These are phyloP conservation scores for Emericellopsis terricola DNA, from an alignment of 495 filamentous ascomycete species.

Conservation along the genomic window DNA sequence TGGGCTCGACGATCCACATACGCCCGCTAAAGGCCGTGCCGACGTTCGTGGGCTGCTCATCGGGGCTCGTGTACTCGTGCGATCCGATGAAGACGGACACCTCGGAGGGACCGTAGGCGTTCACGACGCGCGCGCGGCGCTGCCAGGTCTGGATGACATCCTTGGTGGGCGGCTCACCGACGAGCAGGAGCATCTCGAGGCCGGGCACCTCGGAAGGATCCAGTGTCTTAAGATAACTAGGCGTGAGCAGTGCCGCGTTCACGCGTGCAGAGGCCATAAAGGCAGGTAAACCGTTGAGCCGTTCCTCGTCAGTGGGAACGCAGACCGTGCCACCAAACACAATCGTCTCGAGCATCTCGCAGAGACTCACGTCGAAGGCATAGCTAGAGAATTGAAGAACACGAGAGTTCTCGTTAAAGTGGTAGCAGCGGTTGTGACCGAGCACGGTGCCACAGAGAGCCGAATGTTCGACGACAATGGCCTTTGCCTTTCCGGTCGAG, in stretches of 20 bases:
- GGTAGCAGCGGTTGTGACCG: constrained; percentile 19
- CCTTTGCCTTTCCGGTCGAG: constrained; percentile 30
- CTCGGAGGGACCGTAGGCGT: constrained; percentile 1
- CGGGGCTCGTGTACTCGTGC: background rate
- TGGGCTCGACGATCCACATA: constrained; percentile 36
- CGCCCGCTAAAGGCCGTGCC: background rate
- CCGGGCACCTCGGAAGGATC: constrained; percentile 16
- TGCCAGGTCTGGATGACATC: constrained; percentile 1
- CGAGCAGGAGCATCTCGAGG: constrained; percentile 12
- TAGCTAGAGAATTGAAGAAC: constrained; percentile 52
- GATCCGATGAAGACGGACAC: too few species aligned
- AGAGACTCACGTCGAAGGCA: constrained; percentile 47
- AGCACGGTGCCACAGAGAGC: constrained; percentile 11
- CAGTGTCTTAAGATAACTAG: constrained; percentile 21
- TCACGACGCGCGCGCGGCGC: constrained; percentile 4
- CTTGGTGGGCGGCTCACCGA: constrained; percentile 6
- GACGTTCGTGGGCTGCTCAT: background rate
- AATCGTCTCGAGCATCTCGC: constrained; percentile 48
- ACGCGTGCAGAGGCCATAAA: constrained; percentile 26
- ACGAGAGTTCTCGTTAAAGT: constrained; percentile 24
- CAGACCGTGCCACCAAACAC: constrained; percentile 34
- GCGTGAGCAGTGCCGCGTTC: constrained; percentile 30
- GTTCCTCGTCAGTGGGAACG: constrained; percentile 25
- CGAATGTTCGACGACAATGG: constrained; percentile 22
- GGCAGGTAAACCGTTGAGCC: constrained; percentile 15